Conservation (phyloP, 805 yeast species). For the Myxozyma neglecta region DNA sequence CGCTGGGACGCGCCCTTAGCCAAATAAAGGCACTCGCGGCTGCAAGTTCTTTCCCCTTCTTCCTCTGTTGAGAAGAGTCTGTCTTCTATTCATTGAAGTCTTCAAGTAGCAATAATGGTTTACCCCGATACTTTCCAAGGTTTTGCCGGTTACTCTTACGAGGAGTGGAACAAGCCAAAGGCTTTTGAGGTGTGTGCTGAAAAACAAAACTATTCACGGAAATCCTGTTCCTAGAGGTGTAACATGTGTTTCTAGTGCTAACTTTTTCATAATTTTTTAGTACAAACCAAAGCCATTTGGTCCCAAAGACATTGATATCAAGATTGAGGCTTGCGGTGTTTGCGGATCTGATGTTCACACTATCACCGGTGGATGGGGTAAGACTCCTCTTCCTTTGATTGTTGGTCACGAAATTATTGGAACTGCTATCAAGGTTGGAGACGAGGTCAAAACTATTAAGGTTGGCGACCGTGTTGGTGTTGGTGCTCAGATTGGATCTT, state of each 20-base stretch:
- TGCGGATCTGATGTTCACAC: constrained; percentile 62
- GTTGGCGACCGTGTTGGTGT: constrained; percentile 77
- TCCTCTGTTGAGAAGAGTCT: neutral
- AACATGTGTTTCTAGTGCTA: neutral
- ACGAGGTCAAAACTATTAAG: constrained; percentile 50
- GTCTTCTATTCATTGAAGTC: neutral
- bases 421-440: constrained; percentile 48
- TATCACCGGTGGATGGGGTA: constrained; percentile 54
- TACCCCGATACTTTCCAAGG: constrained; percentile 64
- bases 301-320: constrained; percentile 42
- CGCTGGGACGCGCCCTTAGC: too few relatives aligned
- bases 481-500: constrained; percentile 68
- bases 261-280: neutral
- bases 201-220: neutral
- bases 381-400: constrained; percentile 40
- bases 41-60: neutral
- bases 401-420: constrained; percentile 52
- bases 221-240: neutral
- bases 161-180: constrained; percentile 31
- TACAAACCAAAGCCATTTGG: constrained; percentile 35
- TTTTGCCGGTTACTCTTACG: constrained; percentile 45
- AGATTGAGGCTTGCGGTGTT: constrained; percentile 49
- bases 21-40: neutral
- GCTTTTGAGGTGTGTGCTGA: constrained; percentile 18
- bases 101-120: constrained; percentile 35